Evolutionary conservation across 2,329 filamentous ascomycete species (phyloP), one percentile per base, ranked within the genome.

Genomic region (Colletotrichum sp.): DNA sequence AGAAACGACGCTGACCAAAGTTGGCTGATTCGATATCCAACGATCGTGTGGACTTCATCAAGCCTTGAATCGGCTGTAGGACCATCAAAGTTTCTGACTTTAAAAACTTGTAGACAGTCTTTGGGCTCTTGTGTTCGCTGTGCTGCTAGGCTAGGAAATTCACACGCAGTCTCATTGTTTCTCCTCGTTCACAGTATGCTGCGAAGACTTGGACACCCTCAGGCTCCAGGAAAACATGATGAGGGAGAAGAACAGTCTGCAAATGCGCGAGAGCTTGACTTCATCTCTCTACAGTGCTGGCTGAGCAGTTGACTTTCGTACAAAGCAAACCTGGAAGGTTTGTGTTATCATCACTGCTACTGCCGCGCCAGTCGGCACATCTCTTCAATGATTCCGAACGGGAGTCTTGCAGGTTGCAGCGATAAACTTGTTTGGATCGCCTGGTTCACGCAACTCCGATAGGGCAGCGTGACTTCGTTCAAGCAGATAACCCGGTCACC

Each of bases 211-310:
- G 44, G 12, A 21, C 6, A 18, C 10, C n/a, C 44, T 12, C 44
- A 21, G 44, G 10, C 44, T 49, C 9, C n/a, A 49, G 10, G 6
- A n/a, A 49, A 49, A 21, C 12, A 16, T 0, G 0, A 52, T 2
- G n/a, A 2, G 1, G 44, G 44, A 24, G 10, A n/a, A 49, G 10
- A 52, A 4, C n/a, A 24, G 6, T 52, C 10, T 52, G 44, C 44
- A 13, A 24, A 1, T 52, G 44, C n/a, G 0, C 44, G 3, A 21
- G n/a, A 1, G 44, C 6, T 52, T 21, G n/a, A 21, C n/a, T 52
- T 52, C 0, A 7, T 49, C 10, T 21, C 2, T 52, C n/a, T 0
- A 13, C 2, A 52, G 4, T 52, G 44, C 44, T 24, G 18, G 0
- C n/a, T 52, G 2, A 1, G 0, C 44, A 13, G 10, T 21, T 1